Percentiles rank a stretch among this genome's conserved stretches.
These are phyloP conservation scores for Candida ovalis DNA, from an alignment of 805 yeast genomes.

Conservation along the genomic window DNA sequence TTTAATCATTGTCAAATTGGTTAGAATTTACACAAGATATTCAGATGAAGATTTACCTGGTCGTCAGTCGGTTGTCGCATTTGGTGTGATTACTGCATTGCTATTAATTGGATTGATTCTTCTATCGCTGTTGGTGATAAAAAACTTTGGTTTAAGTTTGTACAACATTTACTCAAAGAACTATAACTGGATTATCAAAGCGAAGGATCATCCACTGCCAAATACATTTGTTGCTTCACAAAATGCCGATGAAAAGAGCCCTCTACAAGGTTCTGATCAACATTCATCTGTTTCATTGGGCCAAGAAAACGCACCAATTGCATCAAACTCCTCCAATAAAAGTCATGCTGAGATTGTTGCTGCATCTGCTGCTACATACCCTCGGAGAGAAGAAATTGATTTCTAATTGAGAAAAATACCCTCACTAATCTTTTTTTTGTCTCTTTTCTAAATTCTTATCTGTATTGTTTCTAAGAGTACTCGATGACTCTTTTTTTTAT, in stretches of 20 bases:
- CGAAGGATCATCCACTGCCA: not conserved
- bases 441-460: not conserved
- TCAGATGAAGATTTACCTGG: slow-evolving; percentile 38
- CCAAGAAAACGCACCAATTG: not conserved
- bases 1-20: slow-evolving; percentile 38
- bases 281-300: not conserved
- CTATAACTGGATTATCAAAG: slow-evolving; percentile 13
- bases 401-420: not conserved
- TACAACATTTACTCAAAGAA: slow-evolving; percentile 11
- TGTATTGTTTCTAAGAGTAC: too few relatives aligned
- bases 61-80: slow-evolving; percentile 37
- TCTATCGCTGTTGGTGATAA: slow-evolving; percentile 7
- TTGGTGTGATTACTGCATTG: slow-evolving; percentile 36
- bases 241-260: not conserved
- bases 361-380: not conserved
- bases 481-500: too few relatives aligned
- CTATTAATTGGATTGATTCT: slow-evolving; percentile 29
- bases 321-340: too few relatives aligned
- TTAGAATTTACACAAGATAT: slow-evolving; percentile 30
- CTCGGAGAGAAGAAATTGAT: slow-evolving; percentile 7
- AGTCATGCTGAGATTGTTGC: not conserved
- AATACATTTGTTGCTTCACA: not conserved
- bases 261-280: not conserved
- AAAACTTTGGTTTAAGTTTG: slow-evolving; percentile 12
- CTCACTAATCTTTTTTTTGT: not conserved